Conservation (phyloP, 139 green algal species). For the Coelastrella sp. region DNA sequence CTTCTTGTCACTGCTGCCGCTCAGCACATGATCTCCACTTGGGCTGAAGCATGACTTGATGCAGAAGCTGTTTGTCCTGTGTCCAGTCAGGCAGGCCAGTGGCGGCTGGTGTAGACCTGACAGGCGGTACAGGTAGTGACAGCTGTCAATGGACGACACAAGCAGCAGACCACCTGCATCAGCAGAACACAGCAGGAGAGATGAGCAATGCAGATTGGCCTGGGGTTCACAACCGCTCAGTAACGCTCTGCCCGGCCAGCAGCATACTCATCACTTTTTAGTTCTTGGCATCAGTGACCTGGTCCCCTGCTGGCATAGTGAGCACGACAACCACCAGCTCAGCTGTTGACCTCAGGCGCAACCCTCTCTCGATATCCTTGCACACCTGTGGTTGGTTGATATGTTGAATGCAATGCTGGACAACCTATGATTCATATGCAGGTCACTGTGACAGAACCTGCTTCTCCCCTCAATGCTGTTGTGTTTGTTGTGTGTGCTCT, state of each 20-base stretch:
- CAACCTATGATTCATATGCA: background rate
- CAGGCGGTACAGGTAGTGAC: constrained; percentile 36
- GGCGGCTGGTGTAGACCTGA: constrained; percentile 21
- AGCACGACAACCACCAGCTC: too few relatives aligned
- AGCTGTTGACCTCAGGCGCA: too few relatives aligned
- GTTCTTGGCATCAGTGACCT: too few relatives aligned
- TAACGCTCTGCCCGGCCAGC: too few relatives aligned
- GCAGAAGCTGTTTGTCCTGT: constrained; percentile 76
- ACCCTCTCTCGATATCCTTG: background rate
- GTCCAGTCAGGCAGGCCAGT: constrained; percentile 52
- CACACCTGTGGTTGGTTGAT: background rate
- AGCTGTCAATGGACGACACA: constrained; percentile 41
- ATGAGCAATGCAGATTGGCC: too few relatives aligned
- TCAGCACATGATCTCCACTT: constrained; percentile 71
- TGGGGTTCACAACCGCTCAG: too few relatives aligned
- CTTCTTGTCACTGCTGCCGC: constrained; percentile 68
- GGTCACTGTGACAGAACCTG: too few relatives aligned
- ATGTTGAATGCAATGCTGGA: background rate
- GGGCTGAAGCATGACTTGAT: constrained; percentile 77
- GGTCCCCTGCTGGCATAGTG: too few relatives aligned
- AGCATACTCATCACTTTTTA: too few relatives aligned
- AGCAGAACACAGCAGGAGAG: background rate
- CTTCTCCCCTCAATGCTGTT: background rate
- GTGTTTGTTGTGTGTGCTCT: background rate
- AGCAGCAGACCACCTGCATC: constrained; percentile 47